Evolutionary conservation across 192 early-diverging fungal genomes (phyloP).

Genomic region (Chytriomyces confervae): DNA sequence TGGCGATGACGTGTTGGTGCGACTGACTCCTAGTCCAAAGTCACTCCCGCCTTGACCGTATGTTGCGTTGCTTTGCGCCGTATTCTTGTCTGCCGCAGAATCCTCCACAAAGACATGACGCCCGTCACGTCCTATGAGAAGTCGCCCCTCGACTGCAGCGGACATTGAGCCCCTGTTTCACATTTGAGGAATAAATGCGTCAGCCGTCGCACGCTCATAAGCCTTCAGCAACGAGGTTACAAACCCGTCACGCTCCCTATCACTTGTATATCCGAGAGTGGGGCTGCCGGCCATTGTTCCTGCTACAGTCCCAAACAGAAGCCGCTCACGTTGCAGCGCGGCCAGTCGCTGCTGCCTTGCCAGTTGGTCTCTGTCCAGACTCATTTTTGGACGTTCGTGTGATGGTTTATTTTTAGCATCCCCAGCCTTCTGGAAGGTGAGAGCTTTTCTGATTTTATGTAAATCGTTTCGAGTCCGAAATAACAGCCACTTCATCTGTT

Average conservation of each 20-base stretch:
- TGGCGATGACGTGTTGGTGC: background rate
- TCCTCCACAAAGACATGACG: conserved; percentile 34
- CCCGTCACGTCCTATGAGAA: conserved; percentile 17
- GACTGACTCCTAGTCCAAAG: too few relatives aligned
- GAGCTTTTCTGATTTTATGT: too few relatives aligned
- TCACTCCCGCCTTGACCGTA: too few relatives aligned
- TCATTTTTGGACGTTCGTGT: background rate
- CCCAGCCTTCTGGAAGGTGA: too few relatives aligned
- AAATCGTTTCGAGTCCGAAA: too few relatives aligned
- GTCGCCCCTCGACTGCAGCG: background rate
- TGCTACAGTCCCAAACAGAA: background rate
- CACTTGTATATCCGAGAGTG: background rate
- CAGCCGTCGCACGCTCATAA: background rate
- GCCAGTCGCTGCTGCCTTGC: conserved; percentile 3
- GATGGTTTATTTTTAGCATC: background rate
- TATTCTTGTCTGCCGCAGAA: background rate
- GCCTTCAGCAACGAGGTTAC: background rate
- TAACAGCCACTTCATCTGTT: too few relatives aligned
- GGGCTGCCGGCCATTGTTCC: background rate
- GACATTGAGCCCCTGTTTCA: background rate
- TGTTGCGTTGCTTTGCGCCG: too few relatives aligned
- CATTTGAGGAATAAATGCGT: background rate
- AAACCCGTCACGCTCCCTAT: background rate
- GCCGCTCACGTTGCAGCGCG: conserved; percentile 7
- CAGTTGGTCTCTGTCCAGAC: background rate